Base-by-base conservation (phyloP, 169 alveolate species). In the Theileria equi region DNA sequence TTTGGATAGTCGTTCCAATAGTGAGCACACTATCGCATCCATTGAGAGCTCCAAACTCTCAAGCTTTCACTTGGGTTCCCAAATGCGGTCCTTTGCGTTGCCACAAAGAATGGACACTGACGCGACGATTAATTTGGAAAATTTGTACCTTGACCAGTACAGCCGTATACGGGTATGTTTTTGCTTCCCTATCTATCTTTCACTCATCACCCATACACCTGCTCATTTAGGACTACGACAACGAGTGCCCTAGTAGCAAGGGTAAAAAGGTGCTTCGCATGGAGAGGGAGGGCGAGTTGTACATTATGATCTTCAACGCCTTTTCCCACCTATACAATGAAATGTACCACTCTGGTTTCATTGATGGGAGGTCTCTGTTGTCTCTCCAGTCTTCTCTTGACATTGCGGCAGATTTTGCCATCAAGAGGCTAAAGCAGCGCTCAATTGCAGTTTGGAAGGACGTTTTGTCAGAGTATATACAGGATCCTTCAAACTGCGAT, bases 301-400 rank as follows among this genome's bases (percentile, higher is more conserved):
- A 87, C 65, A 73, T 88, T 48, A 88, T 87, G 91, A 77, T 88
- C n/a, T 88, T 89, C 84, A 89, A 89, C 55, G 89, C 93, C 2
- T 80, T 88, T 67, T 73, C 89, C 41, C 88, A 89, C 70, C 70
- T 61, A 73, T 89, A 89, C 63, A 77, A 80, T 53, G 80, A 82
- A 21, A 76, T 89, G 44, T 89, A 87, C 62, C 78, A 88, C 17
- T 70, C 80, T 19, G 84, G 80, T 26, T 73, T 80, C 58, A 87
- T 89, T 29, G 89, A 89, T 40, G 94, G 94, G 13, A 86, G 86
- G 53, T 83, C 92, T 21, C 80, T 89, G 32, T 66, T 89, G 63
- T 55, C 86, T 11, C 71, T 89, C 26, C 87, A 81, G 59, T 72
- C 85, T 45, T 61, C 80, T 21, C 44, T 87, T 45, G 92, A 89